Conservation (phyloP, 1,139 yeast genomes). For the Saccharomyces hybrid region DNA sequence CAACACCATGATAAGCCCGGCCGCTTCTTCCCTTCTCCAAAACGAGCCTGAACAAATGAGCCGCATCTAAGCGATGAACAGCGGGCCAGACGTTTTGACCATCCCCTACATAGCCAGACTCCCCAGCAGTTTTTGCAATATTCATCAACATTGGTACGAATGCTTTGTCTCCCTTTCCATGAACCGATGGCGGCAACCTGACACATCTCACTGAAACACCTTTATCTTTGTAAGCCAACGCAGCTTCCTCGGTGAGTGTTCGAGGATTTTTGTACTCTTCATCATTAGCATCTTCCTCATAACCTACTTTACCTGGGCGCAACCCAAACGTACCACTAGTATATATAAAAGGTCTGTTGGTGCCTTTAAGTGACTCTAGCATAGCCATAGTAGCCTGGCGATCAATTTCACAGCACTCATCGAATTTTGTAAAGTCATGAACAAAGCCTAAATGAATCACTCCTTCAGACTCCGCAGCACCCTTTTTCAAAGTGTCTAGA, state of each 20-base stretch:
- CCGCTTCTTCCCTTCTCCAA: slow-evolving; percentile 29
- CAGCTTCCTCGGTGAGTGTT: slow-evolving; percentile 6
- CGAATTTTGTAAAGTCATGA: slow-evolving; percentile 24
- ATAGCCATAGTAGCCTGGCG: slow-evolving; percentile 22
- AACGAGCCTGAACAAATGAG: slow-evolving; percentile 22
- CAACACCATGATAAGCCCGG: slow-evolving; percentile 22
- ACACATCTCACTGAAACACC: slow-evolving; percentile 23
- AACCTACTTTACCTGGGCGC: slow-evolving; percentile 7
- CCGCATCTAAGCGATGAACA: slow-evolving; percentile 31
- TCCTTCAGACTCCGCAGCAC: slow-evolving; percentile 31
- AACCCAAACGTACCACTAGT: slow-evolving; percentile 15
- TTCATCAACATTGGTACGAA: slow-evolving; percentile 15
- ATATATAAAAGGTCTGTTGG: slow-evolving; percentile 21
- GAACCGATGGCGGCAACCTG: slow-evolving; percentile 30
- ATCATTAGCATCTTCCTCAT: not conserved
- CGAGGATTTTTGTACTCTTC: slow-evolving; percentile 3
- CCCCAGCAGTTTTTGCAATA: slow-evolving; percentile 14
- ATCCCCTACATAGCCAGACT: slow-evolving; percentile 22
- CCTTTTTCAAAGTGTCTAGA: slow-evolving; percentile 24
- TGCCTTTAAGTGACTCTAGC: slow-evolving; percentile 21
- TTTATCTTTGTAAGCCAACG: slow-evolving; percentile 12
- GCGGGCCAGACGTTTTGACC: slow-evolving; percentile 31
- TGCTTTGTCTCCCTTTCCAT: slow-evolving; percentile 24
- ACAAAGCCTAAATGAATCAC: slow-evolving; percentile 33
- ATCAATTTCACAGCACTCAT: slow-evolving; percentile 18